Conservation (phyloP, 306 rosid species). For the Morella rubra region DNA sequence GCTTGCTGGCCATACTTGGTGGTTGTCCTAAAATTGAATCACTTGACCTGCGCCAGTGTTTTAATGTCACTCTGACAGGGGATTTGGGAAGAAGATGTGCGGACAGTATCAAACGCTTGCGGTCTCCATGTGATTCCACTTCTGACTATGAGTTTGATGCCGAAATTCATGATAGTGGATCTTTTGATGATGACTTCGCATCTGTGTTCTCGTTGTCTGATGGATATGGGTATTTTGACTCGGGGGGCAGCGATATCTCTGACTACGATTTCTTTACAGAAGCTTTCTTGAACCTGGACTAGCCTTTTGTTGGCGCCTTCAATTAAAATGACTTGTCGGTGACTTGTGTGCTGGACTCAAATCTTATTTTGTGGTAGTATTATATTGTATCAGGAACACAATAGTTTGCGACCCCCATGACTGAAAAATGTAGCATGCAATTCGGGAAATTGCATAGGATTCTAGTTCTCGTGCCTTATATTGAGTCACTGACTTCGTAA, state of each 20-base stretch:
- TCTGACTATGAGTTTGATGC: slow-evolving; percentile 37
- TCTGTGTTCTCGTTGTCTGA: slow-evolving; percentile 36
- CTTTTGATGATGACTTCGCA: slow-evolving; percentile 37
- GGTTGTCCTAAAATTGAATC: slow-evolving; percentile 64
- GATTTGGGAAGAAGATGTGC: slow-evolving; percentile 41
- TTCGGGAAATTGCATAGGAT: too few species aligned
- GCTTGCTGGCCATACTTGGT: slow-evolving; percentile 57
- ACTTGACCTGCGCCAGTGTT: slow-evolving; percentile 64
- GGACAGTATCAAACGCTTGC: slow-evolving; percentile 44
- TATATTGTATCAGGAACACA: background rate
- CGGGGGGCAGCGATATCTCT: slow-evolving; percentile 38
- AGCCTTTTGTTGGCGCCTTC: background rate
- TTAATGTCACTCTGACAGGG: slow-evolving; percentile 38
- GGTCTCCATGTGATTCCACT: slow-evolving; percentile 41
- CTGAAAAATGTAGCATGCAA: too few species aligned
- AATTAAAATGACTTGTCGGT: background rate
- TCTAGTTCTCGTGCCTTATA: too few species aligned
- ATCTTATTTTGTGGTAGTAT: background rate
- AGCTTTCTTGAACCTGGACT: background rate
- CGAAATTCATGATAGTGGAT: slow-evolving; percentile 20
- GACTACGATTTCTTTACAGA: slow-evolving; percentile 2
- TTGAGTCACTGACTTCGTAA: too few species aligned
- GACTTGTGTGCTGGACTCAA: background rate
- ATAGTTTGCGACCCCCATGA: too few species aligned
- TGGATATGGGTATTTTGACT: slow-evolving; percentile 38